Evolutionary conservation across 176 grass and related monocot genomes (phyloP), one percentile per base, ranked within the genome.

Genomic region (Pontederia paniculata): DNA sequence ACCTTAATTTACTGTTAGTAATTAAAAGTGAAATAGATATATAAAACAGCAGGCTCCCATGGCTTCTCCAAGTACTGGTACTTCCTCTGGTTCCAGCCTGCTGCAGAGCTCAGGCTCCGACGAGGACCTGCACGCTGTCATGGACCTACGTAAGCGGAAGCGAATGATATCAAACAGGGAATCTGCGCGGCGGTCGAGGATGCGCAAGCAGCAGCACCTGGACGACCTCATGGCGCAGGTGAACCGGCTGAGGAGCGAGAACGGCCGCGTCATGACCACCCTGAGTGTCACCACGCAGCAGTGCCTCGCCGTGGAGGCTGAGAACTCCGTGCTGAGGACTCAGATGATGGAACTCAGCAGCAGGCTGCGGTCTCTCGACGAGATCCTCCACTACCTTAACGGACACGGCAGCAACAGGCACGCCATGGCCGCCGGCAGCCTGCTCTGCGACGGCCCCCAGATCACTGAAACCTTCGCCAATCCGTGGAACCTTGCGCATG

Each of bases 131-230:
- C 77, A 71, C 23, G 67, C 52, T 0, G 66, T 62, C 60, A 73
- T 81, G 64, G 83, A 81, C 65, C 76, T 63, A 18, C 74, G 71
- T 68, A 86, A 79, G 77, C 70, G 74, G 74, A 55, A 77, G 48
- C 70, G 91, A 67, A 90, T 84, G 80, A 74, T 83, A 42, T 97
- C 91, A 2, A 97, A 97, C 74, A 68, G 91, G n/a, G 91, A 90
- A 52, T 97, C 91, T 0, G 91, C 91, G 8, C 65, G 80, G 17
- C 71, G 91, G 45, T 87, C 86, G 4, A 73, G 91, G 67, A 44
- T 81, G 77, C 65, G 83, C 42, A 97, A 97, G 69, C 82, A 89
- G 13, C 67, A 81, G 42, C 82, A 84, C 49, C 65, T 90, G 37
- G 86, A 87, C 22, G 83, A 88, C 21, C 86, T 97, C 52, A 79